Base-by-base conservation (phyloP, 2,329 filamentous ascomycete species). In the Xylariaceae sp. region DNA sequence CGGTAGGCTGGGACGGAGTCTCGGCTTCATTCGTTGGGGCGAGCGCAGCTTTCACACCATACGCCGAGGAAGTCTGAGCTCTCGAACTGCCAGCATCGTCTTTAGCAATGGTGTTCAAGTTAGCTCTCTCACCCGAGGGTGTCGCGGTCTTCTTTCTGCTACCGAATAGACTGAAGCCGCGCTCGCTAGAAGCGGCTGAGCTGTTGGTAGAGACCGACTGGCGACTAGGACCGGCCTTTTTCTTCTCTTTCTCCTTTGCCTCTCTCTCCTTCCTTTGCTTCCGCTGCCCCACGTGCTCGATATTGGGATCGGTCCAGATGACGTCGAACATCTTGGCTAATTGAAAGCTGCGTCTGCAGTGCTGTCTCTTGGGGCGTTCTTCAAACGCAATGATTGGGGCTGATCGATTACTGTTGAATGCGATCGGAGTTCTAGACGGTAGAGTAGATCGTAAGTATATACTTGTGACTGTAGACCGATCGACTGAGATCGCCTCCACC, bases 221-320 rank as follows among this genome's bases (percentile, higher is more conserved):
- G 13, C 67, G 70, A 45, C 60, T 62, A 13, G 65, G 68, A 3
- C 72, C 68, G n/a, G 64, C 60, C 62, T 62, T 69, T 13, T 71
- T 68, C 57, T 72, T 68, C 6, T 72, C 68, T 55, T 72, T 75
- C 49, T 64, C 67, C 57, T 71, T 74, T 18, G 70, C 73, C 60
- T 76, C 76, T 51, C 69, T 67, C 61, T 78, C 77, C 65, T 82
- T 84, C 52, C 76, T 78, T 1, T 78, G 75, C 13, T 78, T 77
- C 57, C 78, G 76, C 67, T 85, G 78, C 2, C 81, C 80, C 13
- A 84, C 76, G 7, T 77, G 75, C 71, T 85, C 80, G 59, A 76
- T 73, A 53, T 80, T 74, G 18, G 79, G 80, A 58, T 84, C 82
- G 3, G 80, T 81, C 82, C 82, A 85, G 51, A 82, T 73, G 37